Conservation (phyloP, 108 stramenopile species). For the Skeletonema tropicum region DNA sequence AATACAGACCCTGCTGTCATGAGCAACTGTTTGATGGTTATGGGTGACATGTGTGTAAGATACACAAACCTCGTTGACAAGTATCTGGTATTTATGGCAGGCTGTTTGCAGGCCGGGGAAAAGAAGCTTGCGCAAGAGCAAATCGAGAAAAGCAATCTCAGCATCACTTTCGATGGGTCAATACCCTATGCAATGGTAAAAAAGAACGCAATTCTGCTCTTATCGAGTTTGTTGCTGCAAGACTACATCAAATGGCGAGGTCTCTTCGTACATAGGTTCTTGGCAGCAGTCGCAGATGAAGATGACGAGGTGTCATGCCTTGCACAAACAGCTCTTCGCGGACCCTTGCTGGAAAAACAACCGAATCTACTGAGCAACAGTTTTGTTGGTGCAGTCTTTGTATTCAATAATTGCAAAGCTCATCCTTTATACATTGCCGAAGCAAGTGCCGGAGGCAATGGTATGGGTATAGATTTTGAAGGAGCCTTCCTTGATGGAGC, state of each 20-base stretch:
- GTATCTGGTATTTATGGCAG: constrained; percentile 90
- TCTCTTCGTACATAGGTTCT: constrained; percentile 84
- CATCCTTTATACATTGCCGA: constrained; percentile 89
- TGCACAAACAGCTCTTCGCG: constrained; percentile 74
- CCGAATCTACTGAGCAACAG: constrained; percentile 84
- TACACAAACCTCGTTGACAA: constrained; percentile 94
- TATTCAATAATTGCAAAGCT: constrained; percentile 89
- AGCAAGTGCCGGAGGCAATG: constrained; percentile 68
- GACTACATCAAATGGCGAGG: constrained; percentile 98
- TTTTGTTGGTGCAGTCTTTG: constrained; percentile 92
- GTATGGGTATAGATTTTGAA: constrained; percentile 60
- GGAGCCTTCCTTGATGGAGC: constrained; percentile 51
- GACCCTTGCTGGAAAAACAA: constrained; percentile 74
- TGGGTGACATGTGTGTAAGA: constrained; percentile 91
- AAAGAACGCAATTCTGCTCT: constrained; percentile 86
- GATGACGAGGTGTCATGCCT: constrained; percentile 81
- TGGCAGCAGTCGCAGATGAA: constrained; percentile 90
- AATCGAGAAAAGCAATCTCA: constrained; percentile 24
- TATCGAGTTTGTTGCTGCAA: constrained; percentile 89
- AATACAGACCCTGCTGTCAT: constrained; percentile 69
- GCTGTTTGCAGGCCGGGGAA: constrained; percentile 84
- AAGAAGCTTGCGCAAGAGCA: no score
- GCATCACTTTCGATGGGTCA: constrained; percentile 17
- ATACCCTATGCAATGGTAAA: constrained; percentile 60
- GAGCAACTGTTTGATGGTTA: constrained; percentile 87